A percentile compares a stretch with the other conserved stretches of the same genome.
Conservation (phyloP, 1,284 basidiomycete species). For the Sporisorium graminicola region DNA sequence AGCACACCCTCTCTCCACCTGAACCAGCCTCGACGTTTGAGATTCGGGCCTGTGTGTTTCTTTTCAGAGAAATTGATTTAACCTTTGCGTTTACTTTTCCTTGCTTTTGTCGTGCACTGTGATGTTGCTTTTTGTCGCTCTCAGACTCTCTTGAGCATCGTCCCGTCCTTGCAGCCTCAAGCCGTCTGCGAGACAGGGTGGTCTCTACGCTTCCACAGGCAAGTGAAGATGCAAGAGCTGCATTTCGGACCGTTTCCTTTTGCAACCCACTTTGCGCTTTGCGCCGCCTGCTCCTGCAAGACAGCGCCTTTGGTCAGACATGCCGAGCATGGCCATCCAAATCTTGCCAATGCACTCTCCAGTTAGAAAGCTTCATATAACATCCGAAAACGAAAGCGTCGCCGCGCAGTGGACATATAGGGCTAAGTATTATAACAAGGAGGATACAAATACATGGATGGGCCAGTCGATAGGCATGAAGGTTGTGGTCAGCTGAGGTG, state of each 20-base stretch:
- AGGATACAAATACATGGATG: constrained; percentile 14
- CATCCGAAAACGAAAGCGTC: neutral
- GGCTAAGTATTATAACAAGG: neutral
- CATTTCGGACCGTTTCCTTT: too few relatives aligned
- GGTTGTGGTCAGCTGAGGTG: too few relatives aligned
- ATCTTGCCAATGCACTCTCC: neutral
- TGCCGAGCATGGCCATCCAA: neutral
- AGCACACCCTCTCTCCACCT: constrained; percentile 1
- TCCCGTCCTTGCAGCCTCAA: neutral
- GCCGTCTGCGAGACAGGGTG: neutral
- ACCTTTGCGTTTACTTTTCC: neutral
- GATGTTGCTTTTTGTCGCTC: neutral
- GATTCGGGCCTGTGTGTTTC: neutral
- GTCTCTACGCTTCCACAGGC: too few relatives aligned
- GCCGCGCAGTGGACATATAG: neutral
- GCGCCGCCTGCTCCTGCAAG: too few relatives aligned
- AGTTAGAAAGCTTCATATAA: too few relatives aligned
- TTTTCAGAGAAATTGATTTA: neutral
- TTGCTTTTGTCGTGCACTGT: too few relatives aligned
- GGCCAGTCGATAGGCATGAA: neutral
- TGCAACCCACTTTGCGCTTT: too few relatives aligned
- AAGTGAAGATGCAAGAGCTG: too few relatives aligned
- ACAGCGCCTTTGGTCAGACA: neutral
- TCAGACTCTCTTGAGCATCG: neutral
- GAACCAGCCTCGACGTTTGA: neutral